Evolutionary conservation across 2,329 filamentous ascomycete species (phyloP).

Genomic region (Xylaria sp.): DNA sequence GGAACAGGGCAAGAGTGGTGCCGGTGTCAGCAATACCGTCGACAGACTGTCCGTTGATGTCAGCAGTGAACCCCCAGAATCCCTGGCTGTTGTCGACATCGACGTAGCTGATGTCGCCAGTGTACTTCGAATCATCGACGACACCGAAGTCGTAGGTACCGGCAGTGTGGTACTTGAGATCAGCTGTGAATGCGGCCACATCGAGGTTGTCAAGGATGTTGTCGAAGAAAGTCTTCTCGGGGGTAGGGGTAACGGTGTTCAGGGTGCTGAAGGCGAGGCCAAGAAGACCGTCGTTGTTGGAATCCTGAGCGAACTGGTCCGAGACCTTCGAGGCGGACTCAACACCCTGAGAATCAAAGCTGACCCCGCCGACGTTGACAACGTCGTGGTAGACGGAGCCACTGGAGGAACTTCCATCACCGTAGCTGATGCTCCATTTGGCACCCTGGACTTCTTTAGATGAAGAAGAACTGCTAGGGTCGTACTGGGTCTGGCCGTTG

Average conservation of each 20-base stretch:
- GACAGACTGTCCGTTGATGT: conserved; percentile 41
- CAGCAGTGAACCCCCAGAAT: conserved; percentile 51
- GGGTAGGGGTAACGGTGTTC: conserved; percentile 47
- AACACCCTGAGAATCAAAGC: conserved; percentile 46
- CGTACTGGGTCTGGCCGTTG: conserved; percentile 47
- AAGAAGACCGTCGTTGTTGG: conserved; percentile 49
- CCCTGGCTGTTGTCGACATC: conserved; percentile 47
- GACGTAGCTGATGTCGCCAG: conserved; percentile 49
- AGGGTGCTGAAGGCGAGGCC: conserved; percentile 51
- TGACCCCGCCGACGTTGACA: conserved; percentile 48
- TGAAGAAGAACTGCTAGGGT: conserved; percentile 43
- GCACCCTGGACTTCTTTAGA: conserved; percentile 44
- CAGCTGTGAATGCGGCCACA: conserved; percentile 48
- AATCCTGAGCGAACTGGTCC: conserved; percentile 47
- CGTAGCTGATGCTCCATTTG: conserved; percentile 49
- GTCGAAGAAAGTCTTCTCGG: conserved; percentile 51
- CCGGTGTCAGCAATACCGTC: conserved; percentile 68
- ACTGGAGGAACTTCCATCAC: conserved; percentile 49
- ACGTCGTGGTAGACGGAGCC: conserved; percentile 50
- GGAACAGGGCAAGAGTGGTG: conserved; percentile 63
- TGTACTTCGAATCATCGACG: conserved; percentile 49
- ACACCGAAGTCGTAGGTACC: conserved; percentile 53
- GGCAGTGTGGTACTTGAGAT: conserved; percentile 49
- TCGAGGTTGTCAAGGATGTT: conserved; percentile 45
- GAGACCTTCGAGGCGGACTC: conserved; percentile 48